These are phyloP conservation scores for Monilinia polystroma DNA, from an alignment of 2,329 filamentous ascomycete species.

Conservation along the genomic window DNA sequence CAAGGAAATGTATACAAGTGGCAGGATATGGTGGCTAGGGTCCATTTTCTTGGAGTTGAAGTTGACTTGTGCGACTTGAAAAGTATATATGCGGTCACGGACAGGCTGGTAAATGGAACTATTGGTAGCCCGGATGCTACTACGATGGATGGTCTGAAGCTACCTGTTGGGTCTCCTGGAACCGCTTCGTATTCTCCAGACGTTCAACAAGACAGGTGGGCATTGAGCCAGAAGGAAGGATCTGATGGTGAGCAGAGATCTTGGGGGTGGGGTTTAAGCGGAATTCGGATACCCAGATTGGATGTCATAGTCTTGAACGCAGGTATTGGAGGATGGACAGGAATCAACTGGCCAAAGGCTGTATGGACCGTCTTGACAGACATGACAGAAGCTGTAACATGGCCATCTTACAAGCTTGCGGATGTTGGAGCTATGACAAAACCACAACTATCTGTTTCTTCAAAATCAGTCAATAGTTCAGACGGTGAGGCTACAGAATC, in stretches of 20 bases:
- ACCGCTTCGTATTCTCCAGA: slow-evolving; percentile 35
- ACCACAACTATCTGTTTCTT: slow-evolving; percentile 45
- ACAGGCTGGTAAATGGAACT: slow-evolving; percentile 39
- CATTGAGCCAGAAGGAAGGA: slow-evolving; percentile 50
- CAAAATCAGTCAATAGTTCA: not conserved
- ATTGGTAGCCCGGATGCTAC: slow-evolving; percentile 40
- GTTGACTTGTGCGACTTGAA: slow-evolving; percentile 60
- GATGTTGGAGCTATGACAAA: slow-evolving; percentile 52
- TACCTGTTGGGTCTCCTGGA: slow-evolving; percentile 40
- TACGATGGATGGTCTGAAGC: slow-evolving; percentile 36
- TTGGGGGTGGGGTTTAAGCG: slow-evolving; percentile 40
- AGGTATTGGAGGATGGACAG: slow-evolving; percentile 81
- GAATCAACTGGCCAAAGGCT: slow-evolving; percentile 67
- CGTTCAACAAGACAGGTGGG: slow-evolving; percentile 37
- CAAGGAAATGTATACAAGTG: slow-evolving; percentile 51
- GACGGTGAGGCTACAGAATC: slow-evolving; percentile 36
- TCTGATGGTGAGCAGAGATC: slow-evolving; percentile 50
- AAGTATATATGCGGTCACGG: slow-evolving; percentile 44
- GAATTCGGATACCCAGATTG: slow-evolving; percentile 63
- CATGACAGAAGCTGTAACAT: slow-evolving; percentile 67
- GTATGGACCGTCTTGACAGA: slow-evolving; percentile 56
- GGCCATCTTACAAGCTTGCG: slow-evolving; percentile 73
- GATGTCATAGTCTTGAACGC: slow-evolving; percentile 84
- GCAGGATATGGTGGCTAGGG: slow-evolving; percentile 47
- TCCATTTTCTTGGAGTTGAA: slow-evolving; percentile 59